Evolutionary conservation across 2,329 filamentous ascomycete genomes (phyloP), one percentile per base, ranked within the genome.

Genomic region (Nectriaceae sp.): DNA sequence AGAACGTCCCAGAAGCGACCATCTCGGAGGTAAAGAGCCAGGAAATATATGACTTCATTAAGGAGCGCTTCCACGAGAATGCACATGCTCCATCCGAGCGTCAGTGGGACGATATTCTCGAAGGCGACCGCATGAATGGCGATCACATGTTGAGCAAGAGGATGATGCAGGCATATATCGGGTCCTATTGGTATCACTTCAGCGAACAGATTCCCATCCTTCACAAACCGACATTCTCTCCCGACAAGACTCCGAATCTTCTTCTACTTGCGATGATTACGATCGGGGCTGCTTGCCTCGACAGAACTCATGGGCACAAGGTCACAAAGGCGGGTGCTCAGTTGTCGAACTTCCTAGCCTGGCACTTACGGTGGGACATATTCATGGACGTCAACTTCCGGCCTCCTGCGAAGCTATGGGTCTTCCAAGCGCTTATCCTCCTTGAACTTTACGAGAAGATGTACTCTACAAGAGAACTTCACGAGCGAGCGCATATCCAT

Each of bases 391-490:
- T 82, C 13, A 90, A 92, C 69, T 97, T 95, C 70, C 80, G 90
- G 16, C 92, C 94, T 2, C 93, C 94, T 0, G 93, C 93, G 8
- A 96, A 96, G 70, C 73, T 99, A 6, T 99, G 93, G 93, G 84
- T 96, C 0, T 97, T 97, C 72, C 94, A 97, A 67, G 87, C 93
- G 1, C 74, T 97, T 43, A 76, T 97, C 4, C 78, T 97, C 4
- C 78, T 97, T 11, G 94, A 99, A 67, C 75, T 96, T 1, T 97
- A 96, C 62, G 94, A 99, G 73, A 99, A 99, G 76, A 94, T 96
- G 88, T 97, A 93, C 68, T 94, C 91, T 33, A 96, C 93, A 1
- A 82, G 92, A 55, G 87, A 90, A 49, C 75, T 97, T 24, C 94
- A 99, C 68, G 94, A 99, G 70, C 82, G 94, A 56, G 93, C 93